Conservation (phyloP, 2,329 filamentous ascomycete genomes). For the Xylaria sp. region DNA sequence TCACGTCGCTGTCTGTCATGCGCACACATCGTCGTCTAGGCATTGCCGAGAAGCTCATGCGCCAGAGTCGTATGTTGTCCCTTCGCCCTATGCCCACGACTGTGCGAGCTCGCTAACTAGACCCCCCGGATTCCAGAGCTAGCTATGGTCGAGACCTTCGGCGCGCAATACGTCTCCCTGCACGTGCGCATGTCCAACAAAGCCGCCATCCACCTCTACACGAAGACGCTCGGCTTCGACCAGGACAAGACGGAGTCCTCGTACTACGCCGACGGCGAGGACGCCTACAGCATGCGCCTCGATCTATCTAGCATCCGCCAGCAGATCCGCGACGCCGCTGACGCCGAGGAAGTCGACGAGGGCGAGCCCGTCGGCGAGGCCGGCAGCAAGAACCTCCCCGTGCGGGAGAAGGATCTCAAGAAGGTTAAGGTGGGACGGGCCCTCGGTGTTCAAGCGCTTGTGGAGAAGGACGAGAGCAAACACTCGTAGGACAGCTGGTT, state of each 20-base stretch:
- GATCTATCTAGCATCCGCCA: slow-evolving; percentile 68
- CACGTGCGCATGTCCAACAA: slow-evolving; percentile 95
- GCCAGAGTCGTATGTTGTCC: slow-evolving; percentile 79
- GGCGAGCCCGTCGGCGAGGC: slow-evolving; percentile 72
- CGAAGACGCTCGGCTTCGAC: slow-evolving; percentile 87
- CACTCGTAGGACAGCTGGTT: slow-evolving; percentile 40
- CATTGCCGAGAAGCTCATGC: slow-evolving; percentile 96
- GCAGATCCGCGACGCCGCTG: slow-evolving; percentile 56
- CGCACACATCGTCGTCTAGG: slow-evolving; percentile 89
- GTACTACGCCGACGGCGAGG: slow-evolving; percentile 97
- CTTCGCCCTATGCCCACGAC: neutral
- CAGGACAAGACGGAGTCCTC: slow-evolving; percentile 85
- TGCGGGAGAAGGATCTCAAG: slow-evolving; percentile 62
- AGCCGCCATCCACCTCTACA: slow-evolving; percentile 89
- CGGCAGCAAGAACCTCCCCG: slow-evolving; percentile 26
- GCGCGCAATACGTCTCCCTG: slow-evolving; percentile 89
- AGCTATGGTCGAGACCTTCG: slow-evolving; percentile 95
- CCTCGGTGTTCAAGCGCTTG: slow-evolving; percentile 78
- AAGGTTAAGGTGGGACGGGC: slow-evolving; percentile 85
- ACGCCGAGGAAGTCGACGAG: slow-evolving; percentile 67
- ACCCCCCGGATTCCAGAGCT: slow-evolving; percentile 63
- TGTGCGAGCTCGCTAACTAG: slow-evolving; percentile 10
- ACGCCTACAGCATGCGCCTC: slow-evolving; percentile 93
- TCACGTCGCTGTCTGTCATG: slow-evolving; percentile 95
- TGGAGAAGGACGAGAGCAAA: slow-evolving; percentile 71